phyloP scores from a whole-genome alignment of 768 basidiomycete genomes.

The Stropharia rugosoannulata region DNA sequence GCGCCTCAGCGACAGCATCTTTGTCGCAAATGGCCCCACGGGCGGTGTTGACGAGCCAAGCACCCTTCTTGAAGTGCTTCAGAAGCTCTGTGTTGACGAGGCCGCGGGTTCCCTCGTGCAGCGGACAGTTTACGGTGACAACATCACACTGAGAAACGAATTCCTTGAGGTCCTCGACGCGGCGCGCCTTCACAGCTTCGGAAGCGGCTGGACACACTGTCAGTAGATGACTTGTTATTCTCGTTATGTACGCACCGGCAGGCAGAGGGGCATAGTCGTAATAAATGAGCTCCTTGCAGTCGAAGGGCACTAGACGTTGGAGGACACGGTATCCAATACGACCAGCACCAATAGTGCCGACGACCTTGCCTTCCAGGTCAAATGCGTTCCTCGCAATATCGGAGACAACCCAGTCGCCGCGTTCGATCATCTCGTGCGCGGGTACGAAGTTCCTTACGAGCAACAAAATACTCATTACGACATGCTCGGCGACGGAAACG shows the following conservation, averaged over 20 bases:
- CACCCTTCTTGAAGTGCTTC: constrained; percentile 87
- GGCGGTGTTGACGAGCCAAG: constrained; percentile 92
- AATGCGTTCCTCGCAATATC: constrained; percentile 80
- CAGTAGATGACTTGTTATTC: background rate
- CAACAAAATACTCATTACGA: constrained; percentile 86
- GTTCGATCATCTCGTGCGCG: constrained; percentile 87
- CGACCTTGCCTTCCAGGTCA: constrained; percentile 89
- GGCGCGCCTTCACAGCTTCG: constrained; percentile 64
- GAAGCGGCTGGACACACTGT: constrained; percentile 48
- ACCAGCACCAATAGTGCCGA: constrained; percentile 85
- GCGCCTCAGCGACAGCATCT: constrained; percentile 73
- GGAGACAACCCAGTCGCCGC: constrained; percentile 87
- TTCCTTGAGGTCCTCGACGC: constrained; percentile 74
- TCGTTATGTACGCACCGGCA: constrained; percentile 34
- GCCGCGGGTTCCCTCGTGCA: constrained; percentile 82
- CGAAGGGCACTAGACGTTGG: constrained; percentile 77
- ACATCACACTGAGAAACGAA: constrained; percentile 71
- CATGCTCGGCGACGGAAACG: constrained; percentile 89
- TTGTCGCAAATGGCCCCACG: constrained; percentile 90
- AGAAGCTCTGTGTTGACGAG: constrained; percentile 82
- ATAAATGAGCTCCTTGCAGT: constrained; percentile 89
- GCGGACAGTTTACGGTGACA: constrained; percentile 84
- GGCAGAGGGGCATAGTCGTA: constrained; percentile 82
- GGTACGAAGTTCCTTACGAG: constrained; percentile 90
- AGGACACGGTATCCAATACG: constrained; percentile 86